phyloP scores from a whole-genome alignment of 2,329 filamentous ascomycete species.

The Hymenoscyphus occultus region DNA sequence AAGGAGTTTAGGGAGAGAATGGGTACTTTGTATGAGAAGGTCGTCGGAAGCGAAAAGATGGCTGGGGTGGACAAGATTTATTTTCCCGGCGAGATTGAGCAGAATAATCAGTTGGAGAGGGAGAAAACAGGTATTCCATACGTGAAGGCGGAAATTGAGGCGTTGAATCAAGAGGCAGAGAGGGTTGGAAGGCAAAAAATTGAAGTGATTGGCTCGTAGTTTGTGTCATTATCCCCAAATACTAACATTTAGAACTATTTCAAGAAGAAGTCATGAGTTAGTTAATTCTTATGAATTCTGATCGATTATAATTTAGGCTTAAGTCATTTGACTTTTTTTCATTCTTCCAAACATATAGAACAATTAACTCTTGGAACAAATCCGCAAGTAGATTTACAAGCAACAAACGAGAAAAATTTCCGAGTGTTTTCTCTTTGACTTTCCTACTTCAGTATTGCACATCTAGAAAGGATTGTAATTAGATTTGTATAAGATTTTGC shows the following conservation, averaged over 20 bases:
- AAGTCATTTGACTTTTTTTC: no score
- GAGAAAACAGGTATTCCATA: conserved; percentile 57
- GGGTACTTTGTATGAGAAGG: conserved; percentile 52
- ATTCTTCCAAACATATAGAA: no score
- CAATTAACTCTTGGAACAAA: no score
- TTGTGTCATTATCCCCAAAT: not conserved
- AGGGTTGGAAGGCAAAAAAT: conserved; percentile 38
- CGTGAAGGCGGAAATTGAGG: conserved; percentile 53
- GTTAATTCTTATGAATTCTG: no score
- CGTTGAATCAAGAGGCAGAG: conserved; percentile 52
- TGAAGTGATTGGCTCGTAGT: conserved; percentile 14
- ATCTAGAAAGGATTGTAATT: no score
- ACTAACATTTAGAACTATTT: not conserved
- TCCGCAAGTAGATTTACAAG: no score
- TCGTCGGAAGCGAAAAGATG: conserved; percentile 53
- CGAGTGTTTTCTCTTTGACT: no score
- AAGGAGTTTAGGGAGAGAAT: conserved; percentile 67
- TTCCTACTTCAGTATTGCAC: no score
- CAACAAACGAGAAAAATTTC: no score
- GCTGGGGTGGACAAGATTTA: conserved; percentile 57
- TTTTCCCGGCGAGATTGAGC: conserved; percentile 62
- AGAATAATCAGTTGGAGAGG: conserved; percentile 50
- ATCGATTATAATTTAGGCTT: no score
- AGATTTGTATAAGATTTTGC: no score
- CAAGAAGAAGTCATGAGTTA: no score